These are phyloP conservation scores for Ganoderma meredithae DNA, from an alignment of 1,284 basidiomycete species.

Conservation along the genomic window DNA sequence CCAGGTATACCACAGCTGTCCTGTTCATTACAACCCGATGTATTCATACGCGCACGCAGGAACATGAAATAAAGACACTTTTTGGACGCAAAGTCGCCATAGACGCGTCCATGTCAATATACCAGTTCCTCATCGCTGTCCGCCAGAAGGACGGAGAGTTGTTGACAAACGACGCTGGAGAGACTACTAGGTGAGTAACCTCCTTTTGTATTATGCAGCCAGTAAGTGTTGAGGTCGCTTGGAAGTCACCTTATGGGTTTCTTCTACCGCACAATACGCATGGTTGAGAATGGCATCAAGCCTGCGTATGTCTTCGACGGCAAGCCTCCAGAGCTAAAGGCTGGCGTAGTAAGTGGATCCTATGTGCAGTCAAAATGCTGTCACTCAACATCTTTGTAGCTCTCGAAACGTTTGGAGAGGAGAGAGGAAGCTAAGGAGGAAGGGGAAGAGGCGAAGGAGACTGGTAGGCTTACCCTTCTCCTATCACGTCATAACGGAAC, in stretches of 20 bases:
- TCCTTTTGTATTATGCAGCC: too few relatives aligned
- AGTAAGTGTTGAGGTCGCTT: background rate
- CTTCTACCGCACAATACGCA: conserved; percentile 96
- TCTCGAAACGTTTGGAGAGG: conserved; percentile 91
- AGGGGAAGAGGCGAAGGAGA: conserved; percentile 96
- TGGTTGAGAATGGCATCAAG: conserved; percentile 99
- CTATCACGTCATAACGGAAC: background rate
- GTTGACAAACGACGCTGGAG: conserved; percentile 95
- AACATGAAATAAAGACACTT: conserved; percentile 96
- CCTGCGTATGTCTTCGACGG: conserved; percentile 99
- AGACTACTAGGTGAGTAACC: conserved; percentile 79
- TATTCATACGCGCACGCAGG: conserved; percentile 46
- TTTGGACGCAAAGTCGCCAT: conserved; percentile 99
- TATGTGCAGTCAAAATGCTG: conserved; percentile 1
- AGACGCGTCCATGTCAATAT: conserved; percentile 96
- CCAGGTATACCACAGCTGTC: conserved; percentile 45
- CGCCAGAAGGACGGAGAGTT: conserved; percentile 96
- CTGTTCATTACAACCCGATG: background rate
- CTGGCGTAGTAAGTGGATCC: conserved; percentile 82
- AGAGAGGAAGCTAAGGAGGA: conserved; percentile 95
- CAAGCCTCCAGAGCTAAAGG: conserved; percentile 96
- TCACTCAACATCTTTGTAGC: conserved; percentile 50
- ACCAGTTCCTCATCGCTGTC: conserved; percentile 98
- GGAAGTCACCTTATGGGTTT: conserved; percentile 95
- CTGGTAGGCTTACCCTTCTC: conserved; percentile 53